Conservation (phyloP, 1,139 yeast genomes). For the Sugiyamaella pinicola region DNA sequence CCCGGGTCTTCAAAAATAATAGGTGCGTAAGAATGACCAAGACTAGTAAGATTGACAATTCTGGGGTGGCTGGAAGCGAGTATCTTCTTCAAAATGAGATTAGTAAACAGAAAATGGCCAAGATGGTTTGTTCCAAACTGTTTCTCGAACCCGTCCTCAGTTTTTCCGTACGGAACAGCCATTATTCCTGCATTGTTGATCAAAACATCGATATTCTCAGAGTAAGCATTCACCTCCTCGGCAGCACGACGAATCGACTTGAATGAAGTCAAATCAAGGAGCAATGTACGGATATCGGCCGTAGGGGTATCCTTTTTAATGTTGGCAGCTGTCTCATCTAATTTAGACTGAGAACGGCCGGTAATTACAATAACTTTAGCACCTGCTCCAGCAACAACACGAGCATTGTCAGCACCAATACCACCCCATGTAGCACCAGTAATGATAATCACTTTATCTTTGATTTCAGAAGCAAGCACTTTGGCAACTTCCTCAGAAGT, state of each 20-base stretch:
- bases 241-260: constrained; percentile 21
- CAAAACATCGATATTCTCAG: constrained; percentile 42
- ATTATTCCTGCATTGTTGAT: constrained; percentile 77
- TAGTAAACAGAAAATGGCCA: constrained; percentile 55
- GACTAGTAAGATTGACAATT: constrained; percentile 65
- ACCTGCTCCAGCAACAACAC: constrained; percentile 38
- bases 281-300: constrained; percentile 16
- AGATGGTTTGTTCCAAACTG: constrained; percentile 73
- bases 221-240: constrained; percentile 14
- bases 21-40: constrained; percentile 53
- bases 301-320: constrained; percentile 20
- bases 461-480: constrained; percentile 26
- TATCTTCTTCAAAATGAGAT: constrained; percentile 54
- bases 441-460: constrained; percentile 39
- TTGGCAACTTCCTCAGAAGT: constrained; percentile 22
- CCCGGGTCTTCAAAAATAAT: constrained; percentile 35
- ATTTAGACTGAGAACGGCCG: constrained; percentile 33
- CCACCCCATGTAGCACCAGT: constrained; percentile 37
- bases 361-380: constrained; percentile 40
- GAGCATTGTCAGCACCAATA: constrained; percentile 32
- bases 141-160: constrained; percentile 70
- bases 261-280: constrained; percentile 20
- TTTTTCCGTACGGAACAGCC: constrained; percentile 65
- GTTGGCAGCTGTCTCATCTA: constrained; percentile 26
- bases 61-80: constrained; percentile 59